Base-by-base conservation (phyloP, 2,329 filamentous ascomycete genomes). In the Fusarium sp. region DNA sequence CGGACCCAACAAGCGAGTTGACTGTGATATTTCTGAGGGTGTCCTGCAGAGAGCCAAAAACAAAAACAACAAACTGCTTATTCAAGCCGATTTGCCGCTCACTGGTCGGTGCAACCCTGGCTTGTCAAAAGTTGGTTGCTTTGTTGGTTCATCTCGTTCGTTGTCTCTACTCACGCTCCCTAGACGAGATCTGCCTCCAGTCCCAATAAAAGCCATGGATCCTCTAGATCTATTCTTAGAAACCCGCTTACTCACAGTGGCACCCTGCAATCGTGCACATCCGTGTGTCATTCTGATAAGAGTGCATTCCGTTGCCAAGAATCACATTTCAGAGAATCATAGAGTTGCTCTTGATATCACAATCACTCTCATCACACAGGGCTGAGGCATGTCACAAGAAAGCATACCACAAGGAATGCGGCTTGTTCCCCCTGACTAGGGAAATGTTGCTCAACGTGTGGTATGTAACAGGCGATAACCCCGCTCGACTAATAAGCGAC, bases 211-310 rank as follows among this genome's bases (percentile, higher is more conserved):
- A 48, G 23, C 43, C 23, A 48, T 52, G 48, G 25, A 52, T 52
- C 25, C 25, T 56, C 50, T 8, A 3, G 14, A n/a, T 25, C 54
- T 75, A 75, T 75, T 73, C 60, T 75, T 75, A 75, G 69, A 57
- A 64, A 39, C 50, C 50, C 9, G 39, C 56, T 69, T 70, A 65
- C 48, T 56, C 16, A 50, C 34, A n/a, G 32, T 18, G 16, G 30
- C 37, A 59, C 57, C 37, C 35, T 41, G 41, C 41, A 18, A 32
- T 37, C 54, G 20, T 13, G 32, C 6, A 6, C 52, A 37, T 34
- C 14, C 14, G 27, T 48, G 23, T 48, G 30, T 10, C 32, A 35
- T 27, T 25, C 34, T 37, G 54, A 58, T 58, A 58, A 57, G 52
- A 34, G 60, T 48, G 34, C 41, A 68, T 75, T 70, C 61, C 61